Evolutionary conservation across 208 protist genomes (phyloP).

Genomic region (Wallacemonas sp.): DNA sequence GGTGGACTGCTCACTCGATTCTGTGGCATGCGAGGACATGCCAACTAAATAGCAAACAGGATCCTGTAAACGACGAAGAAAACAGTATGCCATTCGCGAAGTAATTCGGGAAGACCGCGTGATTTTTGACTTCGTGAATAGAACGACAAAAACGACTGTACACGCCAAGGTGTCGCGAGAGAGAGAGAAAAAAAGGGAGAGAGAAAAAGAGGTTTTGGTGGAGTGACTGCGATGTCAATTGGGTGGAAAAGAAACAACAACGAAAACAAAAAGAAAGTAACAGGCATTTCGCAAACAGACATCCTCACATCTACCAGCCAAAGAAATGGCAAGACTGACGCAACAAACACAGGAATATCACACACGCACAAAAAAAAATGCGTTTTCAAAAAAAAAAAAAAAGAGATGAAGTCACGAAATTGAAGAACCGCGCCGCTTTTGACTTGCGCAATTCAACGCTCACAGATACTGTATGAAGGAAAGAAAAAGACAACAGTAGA

Average conservation of each 20-base stretch:
- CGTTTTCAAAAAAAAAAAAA: conserved; percentile 2
- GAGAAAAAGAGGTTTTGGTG: conserved; percentile 4
- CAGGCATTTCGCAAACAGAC: too few relatives aligned
- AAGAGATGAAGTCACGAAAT: neutral
- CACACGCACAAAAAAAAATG: conserved; percentile 3
- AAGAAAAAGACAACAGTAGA: neutral
- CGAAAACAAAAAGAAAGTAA: conserved; percentile 15
- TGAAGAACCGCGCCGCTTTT: neutral
- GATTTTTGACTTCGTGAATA: too few relatives aligned
- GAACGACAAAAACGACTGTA: too few relatives aligned
- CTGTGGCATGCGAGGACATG: too few relatives aligned
- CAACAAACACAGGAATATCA: conserved; percentile 4
- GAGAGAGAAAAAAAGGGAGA: conserved; percentile 21
- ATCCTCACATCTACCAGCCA: neutral
- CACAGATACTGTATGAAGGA: neutral
- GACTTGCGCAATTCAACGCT: neutral
- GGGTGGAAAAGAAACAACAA: conserved; percentile 8
- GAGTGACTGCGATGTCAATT: conserved; percentile 1
- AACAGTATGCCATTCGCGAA: too few relatives aligned
- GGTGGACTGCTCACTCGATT: too few relatives aligned
- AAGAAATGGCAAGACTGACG: conserved; percentile 3
- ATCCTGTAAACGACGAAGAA: too few relatives aligned
- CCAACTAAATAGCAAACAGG: too few relatives aligned
- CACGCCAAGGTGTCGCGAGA: too few relatives aligned
- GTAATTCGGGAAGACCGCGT: too few relatives aligned